Evolutionary conservation across 2,329 filamentous ascomycete genomes (phyloP).

Genomic region (Neonectria coccinea): DNA sequence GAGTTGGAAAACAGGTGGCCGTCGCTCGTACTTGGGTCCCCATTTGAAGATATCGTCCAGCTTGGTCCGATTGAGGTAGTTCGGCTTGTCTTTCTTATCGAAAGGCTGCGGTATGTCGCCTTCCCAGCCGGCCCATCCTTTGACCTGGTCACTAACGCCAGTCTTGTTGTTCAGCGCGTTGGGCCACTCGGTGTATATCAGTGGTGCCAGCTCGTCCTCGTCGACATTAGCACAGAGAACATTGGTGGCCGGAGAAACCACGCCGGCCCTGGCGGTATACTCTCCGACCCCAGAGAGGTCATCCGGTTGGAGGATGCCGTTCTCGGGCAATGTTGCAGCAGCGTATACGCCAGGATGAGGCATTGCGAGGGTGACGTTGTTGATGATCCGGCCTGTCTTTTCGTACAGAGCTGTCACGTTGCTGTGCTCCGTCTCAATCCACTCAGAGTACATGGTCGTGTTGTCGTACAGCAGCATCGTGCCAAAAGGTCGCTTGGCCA

Average conservation of each 20-base stretch:
- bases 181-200: constrained; percentile 74
- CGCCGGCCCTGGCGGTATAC: constrained; percentile 75
- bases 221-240: constrained; percentile 78
- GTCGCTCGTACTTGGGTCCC: constrained; percentile 63
- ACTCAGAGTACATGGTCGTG: constrained; percentile 75
- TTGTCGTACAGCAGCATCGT: constrained; percentile 77
- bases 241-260: constrained; percentile 77
- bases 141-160: constrained; percentile 50
- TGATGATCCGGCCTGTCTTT: constrained; percentile 68
- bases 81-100: constrained; percentile 37
- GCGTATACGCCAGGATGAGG: constrained; percentile 76
- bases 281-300: constrained; percentile 74
- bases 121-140: constrained; percentile 53
- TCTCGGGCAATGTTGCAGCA: constrained; percentile 70
- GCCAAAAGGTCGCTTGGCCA: constrained; percentile 66
- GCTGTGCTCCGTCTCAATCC: constrained; percentile 70
- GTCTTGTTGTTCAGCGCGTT: constrained; percentile 50
- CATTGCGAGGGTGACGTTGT: constrained; percentile 83
- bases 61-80: constrained; percentile 66
- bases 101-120: constrained; percentile 51
- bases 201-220: constrained; percentile 67
- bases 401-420: constrained; percentile 65
- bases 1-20: constrained; percentile 64
- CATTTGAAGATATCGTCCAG: constrained; percentile 80
- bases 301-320: constrained; percentile 76